Conservation (phyloP, 1,139 yeast species). For the Sugiyamaella paludigena region DNA sequence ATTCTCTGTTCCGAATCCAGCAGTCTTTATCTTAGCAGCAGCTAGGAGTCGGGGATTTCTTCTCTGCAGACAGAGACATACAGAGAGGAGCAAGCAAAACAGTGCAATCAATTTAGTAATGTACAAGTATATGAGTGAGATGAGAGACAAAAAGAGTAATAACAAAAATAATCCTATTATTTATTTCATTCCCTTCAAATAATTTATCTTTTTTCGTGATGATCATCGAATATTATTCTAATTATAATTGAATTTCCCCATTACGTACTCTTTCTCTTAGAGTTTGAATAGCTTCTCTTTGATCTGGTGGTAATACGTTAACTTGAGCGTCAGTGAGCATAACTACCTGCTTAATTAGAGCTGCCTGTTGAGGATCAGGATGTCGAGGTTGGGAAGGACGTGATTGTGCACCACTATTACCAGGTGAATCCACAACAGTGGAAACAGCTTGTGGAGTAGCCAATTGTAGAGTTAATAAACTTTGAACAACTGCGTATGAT, state of each 20-base stretch:
- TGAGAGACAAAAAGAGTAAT: too few species aligned
- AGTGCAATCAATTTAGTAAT: too few species aligned
- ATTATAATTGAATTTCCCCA: slow-evolving; percentile 19
- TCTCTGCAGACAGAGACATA: too few species aligned
- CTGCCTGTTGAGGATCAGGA: slow-evolving; percentile 38
- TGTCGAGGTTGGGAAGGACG: slow-evolving; percentile 16
- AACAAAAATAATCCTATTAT: too few species aligned
- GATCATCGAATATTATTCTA: neutral
- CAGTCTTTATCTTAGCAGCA: neutral
- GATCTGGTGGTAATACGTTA: slow-evolving; percentile 57
- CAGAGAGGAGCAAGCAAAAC: too few species aligned
- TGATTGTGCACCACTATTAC: slow-evolving; percentile 1
- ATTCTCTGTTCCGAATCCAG: neutral
- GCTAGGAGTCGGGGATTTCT: too few species aligned
- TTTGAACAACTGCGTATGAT: slow-evolving; percentile 77
- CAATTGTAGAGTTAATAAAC: slow-evolving; percentile 55
- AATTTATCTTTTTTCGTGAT: neutral
- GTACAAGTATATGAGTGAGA: too few species aligned
- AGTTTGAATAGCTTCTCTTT: slow-evolving; percentile 35
- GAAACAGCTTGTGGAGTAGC: slow-evolving; percentile 51
- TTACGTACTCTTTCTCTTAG: slow-evolving; percentile 27
- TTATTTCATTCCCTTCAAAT: neutral
- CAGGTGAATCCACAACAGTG: slow-evolving; percentile 30
- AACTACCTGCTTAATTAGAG: slow-evolving; percentile 49
- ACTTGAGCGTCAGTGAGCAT: slow-evolving; percentile 65